Evolutionary conservation across 345 rosid species (phyloP).

Genomic region (Combretum micranthum): DNA sequence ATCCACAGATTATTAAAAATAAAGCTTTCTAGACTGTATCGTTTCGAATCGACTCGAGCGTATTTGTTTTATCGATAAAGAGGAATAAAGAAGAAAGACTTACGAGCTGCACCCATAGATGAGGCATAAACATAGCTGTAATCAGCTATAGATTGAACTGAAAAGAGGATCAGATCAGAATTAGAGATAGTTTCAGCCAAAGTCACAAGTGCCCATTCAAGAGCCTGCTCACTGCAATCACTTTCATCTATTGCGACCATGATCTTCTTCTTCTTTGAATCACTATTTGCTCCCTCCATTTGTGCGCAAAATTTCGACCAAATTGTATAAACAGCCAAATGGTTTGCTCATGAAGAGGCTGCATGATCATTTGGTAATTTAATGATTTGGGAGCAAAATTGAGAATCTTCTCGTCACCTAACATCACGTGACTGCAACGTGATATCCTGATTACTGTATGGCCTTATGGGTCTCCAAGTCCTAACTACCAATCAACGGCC

Average conservation of each 20-base stretch:
- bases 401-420: too few species aligned
- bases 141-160: constrained; percentile 36
- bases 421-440: too few species aligned
- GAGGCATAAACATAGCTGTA: constrained; percentile 47
- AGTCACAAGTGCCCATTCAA: constrained; percentile 48
- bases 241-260: constrained; percentile 82
- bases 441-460: too few species aligned
- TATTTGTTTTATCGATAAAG: not conserved
- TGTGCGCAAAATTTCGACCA: not conserved
- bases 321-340: too few species aligned
- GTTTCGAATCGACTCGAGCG: not conserved
- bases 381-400: too few species aligned
- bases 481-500: too few species aligned
- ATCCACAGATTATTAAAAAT: too few species aligned
- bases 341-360: too few species aligned
- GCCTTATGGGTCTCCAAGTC: too few species aligned
- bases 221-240: constrained; percentile 61
- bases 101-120: constrained; percentile 48
- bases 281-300: constrained; percentile 15
- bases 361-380: too few species aligned
- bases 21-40: not conserved
- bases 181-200: constrained; percentile 29
- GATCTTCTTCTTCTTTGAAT: constrained; percentile 41
- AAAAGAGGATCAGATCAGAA: constrained; percentile 51
- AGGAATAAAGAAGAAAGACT: constrained; percentile 9